A percentile compares a stretch with the other conserved stretches of the same genome.
Conservation (phyloP, 805 yeast genomes). For the Kregervanrija fluxuum region DNA sequence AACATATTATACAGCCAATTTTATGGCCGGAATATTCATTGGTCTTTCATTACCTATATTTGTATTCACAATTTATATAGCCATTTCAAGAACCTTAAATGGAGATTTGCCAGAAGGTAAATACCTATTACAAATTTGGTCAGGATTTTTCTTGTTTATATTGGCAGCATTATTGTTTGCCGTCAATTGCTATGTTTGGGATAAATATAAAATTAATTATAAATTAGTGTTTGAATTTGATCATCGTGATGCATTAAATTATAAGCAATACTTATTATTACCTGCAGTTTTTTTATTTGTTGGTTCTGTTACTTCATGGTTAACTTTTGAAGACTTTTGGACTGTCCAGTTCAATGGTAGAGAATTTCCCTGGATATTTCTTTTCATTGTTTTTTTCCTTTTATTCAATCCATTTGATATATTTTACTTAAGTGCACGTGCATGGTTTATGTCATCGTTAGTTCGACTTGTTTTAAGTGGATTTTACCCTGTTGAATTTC, state of each 20-base stretch:
- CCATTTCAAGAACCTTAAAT: constrained; percentile 26
- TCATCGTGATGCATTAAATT: constrained; percentile 57
- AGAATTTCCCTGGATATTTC: constrained; percentile 72
- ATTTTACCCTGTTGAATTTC: constrained; percentile 87
- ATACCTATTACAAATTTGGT: constrained; percentile 80
- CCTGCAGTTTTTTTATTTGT: constrained; percentile 53
- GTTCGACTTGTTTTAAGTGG: constrained; percentile 78
- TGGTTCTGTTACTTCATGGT: constrained; percentile 58
- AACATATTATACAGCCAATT: constrained; percentile 40
- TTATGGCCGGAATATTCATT: constrained; percentile 55
- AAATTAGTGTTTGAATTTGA: constrained; percentile 87
- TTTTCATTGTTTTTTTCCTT: constrained; percentile 42
- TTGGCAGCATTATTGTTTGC: constrained; percentile 60
- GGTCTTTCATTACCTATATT: constrained; percentile 71
- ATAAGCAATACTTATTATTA: constrained; percentile 54
- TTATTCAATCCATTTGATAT: constrained; percentile 58
- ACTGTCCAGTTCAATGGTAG: constrained; percentile 48
- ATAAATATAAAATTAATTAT: constrained; percentile 70
- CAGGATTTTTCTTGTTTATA: constrained; percentile 66
- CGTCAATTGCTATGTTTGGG: constrained; percentile 67
- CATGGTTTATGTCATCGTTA: constrained; percentile 66
- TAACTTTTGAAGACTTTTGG: constrained; percentile 65
- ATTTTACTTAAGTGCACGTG: constrained; percentile 52
- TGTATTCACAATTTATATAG: constrained; percentile 42
- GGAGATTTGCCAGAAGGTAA: constrained; percentile 45